Conservation (phyloP, 352 stramenopile genomes). For the Pythium utonaiense region DNA sequence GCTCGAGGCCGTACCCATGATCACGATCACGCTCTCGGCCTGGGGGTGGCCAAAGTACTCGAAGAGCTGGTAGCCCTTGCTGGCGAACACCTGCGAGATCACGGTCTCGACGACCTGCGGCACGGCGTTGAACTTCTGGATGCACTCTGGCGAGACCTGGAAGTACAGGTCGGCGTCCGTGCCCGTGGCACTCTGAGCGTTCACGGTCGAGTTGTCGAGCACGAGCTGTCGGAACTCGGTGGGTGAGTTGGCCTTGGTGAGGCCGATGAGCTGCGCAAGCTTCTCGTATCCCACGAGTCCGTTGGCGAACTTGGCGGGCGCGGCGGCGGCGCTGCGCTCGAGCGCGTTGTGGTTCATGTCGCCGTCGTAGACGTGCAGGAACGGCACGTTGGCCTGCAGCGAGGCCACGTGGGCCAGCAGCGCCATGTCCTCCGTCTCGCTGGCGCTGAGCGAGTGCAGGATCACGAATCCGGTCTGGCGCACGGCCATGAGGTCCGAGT, state of each 20-base stretch:
- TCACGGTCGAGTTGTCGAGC: constrained; percentile 45
- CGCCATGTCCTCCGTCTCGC: constrained; percentile 91
- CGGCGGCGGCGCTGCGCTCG: constrained; percentile 37
- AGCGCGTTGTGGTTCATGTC: constrained; percentile 88
- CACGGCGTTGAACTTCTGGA: constrained; percentile 75
- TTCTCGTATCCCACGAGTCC: constrained; percentile 67
- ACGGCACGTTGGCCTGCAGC: constrained; percentile 87
- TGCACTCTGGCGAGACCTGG: constrained; percentile 85
- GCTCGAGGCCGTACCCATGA: constrained; percentile 88
- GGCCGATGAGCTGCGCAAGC: constrained; percentile 61
- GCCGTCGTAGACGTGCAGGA: constrained; percentile 93
- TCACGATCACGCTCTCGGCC: constrained; percentile 86
- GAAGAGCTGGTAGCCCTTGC: constrained; percentile 88
- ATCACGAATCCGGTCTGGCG: constrained; percentile 89
- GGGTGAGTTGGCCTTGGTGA: constrained; percentile 39
- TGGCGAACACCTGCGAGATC: constrained; percentile 69
- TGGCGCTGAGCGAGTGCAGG: constrained; percentile 80
- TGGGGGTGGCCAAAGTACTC: constrained; percentile 87
- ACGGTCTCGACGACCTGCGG: constrained; percentile 71
- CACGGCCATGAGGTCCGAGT: constrained; percentile 92
- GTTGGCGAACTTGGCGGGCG: constrained; percentile 55
- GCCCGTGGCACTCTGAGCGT: constrained; percentile 34
- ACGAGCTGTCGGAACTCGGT: constrained; percentile 63
- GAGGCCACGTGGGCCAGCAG: constrained; percentile 88
- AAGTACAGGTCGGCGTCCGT: constrained; percentile 90